A percentile compares a stretch with the other conserved stretches of the same genome.
These are phyloP conservation scores for Rhodotorula taiwanensis DNA, from an alignment of 768 basidiomycete species.

Conservation along the genomic window DNA sequence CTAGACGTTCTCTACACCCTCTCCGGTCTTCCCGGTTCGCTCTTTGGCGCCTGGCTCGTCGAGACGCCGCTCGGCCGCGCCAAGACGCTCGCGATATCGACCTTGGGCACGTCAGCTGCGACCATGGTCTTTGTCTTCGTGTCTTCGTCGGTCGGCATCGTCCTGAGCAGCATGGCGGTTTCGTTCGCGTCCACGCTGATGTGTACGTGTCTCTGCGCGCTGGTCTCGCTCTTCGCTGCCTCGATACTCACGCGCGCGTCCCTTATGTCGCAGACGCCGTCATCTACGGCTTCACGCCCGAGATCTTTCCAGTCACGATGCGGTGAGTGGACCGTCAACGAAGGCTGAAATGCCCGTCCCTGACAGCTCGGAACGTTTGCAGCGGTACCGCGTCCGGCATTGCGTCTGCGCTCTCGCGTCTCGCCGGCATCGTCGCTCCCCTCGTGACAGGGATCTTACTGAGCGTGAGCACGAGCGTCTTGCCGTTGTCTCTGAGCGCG, in stretches of 20 bases:
- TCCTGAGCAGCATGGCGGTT: conserved; percentile 63
- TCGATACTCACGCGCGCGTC: no score
- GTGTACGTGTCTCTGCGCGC: conserved; percentile 28
- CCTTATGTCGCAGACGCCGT: conserved; percentile 20
- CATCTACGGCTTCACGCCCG: conserved; percentile 63
- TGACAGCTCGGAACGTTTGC: conserved; percentile 43
- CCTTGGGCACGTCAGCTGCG: conserved; percentile 66
- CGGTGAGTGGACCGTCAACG: conserved; percentile 7
- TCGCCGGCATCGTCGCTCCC: conserved; percentile 47
- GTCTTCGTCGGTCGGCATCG: conserved; percentile 55
- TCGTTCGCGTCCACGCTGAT: conserved; percentile 66
- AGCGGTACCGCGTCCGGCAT: conserved; percentile 83
- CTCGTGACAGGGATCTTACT: conserved; percentile 39
- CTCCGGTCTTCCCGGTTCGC: conserved; percentile 31
- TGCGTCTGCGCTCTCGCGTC: conserved; percentile 74
- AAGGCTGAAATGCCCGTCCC: conserved; percentile 37
- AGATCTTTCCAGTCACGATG: conserved; percentile 65
- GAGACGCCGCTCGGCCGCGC: conserved; percentile 59
- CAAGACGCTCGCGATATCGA: conserved; percentile 66
- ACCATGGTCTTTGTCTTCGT: conserved; percentile 65
- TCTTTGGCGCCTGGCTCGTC: conserved; percentile 82
- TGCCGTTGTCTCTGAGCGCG: conserved; percentile 34
- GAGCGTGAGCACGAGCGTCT: conserved; percentile 1
- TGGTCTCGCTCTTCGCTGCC: no score
- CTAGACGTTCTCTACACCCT: conserved; percentile 24